Evolutionary conservation across 2,329 filamentous ascomycete species (phyloP), one percentile per base, ranked within the genome.

Genomic region (Bipolaris victoriae): DNA sequence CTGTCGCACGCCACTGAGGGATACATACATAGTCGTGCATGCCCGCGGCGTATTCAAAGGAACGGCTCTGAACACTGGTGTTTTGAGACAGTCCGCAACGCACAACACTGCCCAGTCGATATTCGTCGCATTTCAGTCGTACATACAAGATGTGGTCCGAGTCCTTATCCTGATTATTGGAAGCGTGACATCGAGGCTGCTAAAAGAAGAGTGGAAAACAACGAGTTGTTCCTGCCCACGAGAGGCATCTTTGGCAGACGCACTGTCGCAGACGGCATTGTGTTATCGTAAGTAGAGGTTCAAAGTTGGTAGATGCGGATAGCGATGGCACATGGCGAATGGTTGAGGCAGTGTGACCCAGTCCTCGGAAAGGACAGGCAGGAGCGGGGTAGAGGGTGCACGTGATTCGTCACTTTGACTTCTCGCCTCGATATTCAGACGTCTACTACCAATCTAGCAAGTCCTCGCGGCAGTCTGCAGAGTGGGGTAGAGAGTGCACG

Each of bases 371-470:
- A 43, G 10, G 20, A 24, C 26, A 41, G 29, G 29, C 16, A 7
- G 53, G 49, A 55, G 58, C 55, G 61, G 61, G 61, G 61, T 59
- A 11, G 22, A 26, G 5, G 45, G 35, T 4, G 15, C 61, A 49
- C 58, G 64, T 65, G 65, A 61, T 52, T 29, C 11, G 13, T 31
- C 33, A 40, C 33, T 26, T 26, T 6, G 26, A 9, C 26, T 13
- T 43, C 26, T 49, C 40, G 41, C 44, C 18, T 44, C n/a, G 37
- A 51, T 11, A 44, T n/a, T 13, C 31, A 47, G 7, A 37, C 40
- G 51, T 39, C 65, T 71, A 70, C 26, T 49, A 63, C 56, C 15
- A 16, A 57, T 62, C 1, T 7, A 59, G 63, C 48, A 74, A 60
- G 70, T 74, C 63, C 57, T 67, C 54, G n/a, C n/a, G n/a, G n/a